Conservation (phyloP, 2,329 filamentous ascomycete genomes). For the Exophiala alcalophila region DNA sequence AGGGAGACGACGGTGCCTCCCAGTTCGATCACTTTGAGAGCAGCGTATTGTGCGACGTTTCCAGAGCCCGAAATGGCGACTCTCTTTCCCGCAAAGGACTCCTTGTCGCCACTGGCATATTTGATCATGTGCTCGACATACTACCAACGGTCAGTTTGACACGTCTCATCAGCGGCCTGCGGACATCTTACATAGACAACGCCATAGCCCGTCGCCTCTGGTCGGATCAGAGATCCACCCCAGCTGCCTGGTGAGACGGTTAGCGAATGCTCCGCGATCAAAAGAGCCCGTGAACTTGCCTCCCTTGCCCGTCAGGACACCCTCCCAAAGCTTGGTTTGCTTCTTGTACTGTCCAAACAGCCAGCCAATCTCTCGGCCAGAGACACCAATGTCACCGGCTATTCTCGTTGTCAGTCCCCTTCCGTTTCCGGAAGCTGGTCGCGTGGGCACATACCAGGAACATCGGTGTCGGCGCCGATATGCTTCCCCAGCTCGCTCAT, state of each 20-base stretch:
- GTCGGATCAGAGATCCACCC: conserved; percentile 91
- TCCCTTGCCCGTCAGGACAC: conserved; percentile 94
- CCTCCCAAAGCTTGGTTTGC: conserved; percentile 87
- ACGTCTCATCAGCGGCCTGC: not conserved
- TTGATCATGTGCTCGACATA: conserved; percentile 95
- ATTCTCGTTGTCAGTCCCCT: conserved; percentile 15
- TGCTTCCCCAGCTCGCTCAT: conserved; percentile 95
- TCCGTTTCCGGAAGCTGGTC: not conserved
- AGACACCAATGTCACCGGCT: conserved; percentile 94
- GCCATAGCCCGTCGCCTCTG: conserved; percentile 95
- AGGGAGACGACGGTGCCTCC: conserved; percentile 89
- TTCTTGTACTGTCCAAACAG: conserved; percentile 93
- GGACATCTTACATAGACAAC: conserved; percentile 70
- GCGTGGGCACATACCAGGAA: conserved; percentile 54
- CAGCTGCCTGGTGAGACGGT: conserved; percentile 68
- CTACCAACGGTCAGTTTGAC: conserved; percentile 34
- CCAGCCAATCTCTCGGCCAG: conserved; percentile 87
- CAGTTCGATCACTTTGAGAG: conserved; percentile 93
- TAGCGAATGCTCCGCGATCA: too few species aligned
- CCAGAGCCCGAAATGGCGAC: conserved; percentile 95
- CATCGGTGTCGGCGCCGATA: conserved; percentile 93
- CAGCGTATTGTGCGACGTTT: conserved; percentile 97
- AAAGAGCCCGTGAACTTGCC: conserved; percentile 35
- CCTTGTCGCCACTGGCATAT: conserved; percentile 73
- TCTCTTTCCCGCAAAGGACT: conserved; percentile 83